phyloP scores from a whole-genome alignment of 2,329 filamentous ascomycete genomes.

The Botrytis pseudocinerea region DNA sequence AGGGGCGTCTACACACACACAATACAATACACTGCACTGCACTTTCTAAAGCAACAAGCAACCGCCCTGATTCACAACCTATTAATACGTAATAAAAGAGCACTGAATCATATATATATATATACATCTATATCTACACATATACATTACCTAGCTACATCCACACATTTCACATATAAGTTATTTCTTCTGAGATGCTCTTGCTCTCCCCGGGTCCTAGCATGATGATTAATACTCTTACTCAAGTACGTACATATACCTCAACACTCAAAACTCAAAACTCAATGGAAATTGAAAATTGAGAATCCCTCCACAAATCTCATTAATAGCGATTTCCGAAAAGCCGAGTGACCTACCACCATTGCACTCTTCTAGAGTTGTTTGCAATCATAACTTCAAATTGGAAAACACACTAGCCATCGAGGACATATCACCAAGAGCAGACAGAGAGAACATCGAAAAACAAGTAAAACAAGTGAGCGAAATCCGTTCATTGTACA shows the following conservation, averaged over 20 bases:
- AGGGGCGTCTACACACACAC: no score
- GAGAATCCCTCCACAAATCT: background rate
- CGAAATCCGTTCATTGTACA: background rate
- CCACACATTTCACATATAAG: no score
- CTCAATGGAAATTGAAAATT: background rate
- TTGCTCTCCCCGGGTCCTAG: background rate
- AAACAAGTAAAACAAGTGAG: background rate
- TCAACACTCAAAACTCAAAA: background rate
- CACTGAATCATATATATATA: no score
- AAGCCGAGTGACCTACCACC: background rate
- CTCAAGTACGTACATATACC: background rate
- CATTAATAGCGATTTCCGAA: background rate
- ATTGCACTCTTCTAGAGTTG: background rate
- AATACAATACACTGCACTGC: no score
- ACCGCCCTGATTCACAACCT: background rate
- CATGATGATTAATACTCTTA: background rate
- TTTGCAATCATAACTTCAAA: background rate
- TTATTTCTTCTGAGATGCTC: background rate
- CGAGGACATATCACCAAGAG: background rate
- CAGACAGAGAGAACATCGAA: background rate
- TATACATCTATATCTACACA: fast-evolving
- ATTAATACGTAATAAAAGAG: background rate
- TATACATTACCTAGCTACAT: background rate
- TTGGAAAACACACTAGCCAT: background rate
- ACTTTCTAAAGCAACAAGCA: no score